phyloP scores from a whole-genome alignment of 805 yeast species.

The Hanseniaspora guilliermondii region DNA sequence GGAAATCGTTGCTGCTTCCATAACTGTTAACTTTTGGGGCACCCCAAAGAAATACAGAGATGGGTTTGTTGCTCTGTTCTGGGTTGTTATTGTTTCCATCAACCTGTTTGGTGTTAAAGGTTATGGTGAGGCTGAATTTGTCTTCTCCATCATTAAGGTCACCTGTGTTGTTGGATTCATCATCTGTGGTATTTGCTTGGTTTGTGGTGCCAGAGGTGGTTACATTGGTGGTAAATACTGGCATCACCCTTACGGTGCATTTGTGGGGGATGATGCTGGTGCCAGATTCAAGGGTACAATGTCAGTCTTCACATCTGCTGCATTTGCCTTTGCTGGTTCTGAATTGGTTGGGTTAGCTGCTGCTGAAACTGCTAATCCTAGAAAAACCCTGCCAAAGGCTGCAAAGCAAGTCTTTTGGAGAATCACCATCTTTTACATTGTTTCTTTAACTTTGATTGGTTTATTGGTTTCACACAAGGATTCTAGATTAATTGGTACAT shows the following conservation, averaged over 20 bases:
- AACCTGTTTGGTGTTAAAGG: slow-evolving; percentile 44
- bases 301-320: slow-evolving; percentile 43
- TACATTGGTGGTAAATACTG: slow-evolving; percentile 42
- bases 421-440: slow-evolving; percentile 37
- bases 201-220: slow-evolving; percentile 37
- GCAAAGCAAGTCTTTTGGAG: slow-evolving; percentile 48
- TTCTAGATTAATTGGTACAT: slow-evolving; percentile 34
- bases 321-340: slow-evolving; percentile 43
- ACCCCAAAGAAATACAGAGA: slow-evolving; percentile 35
- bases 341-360: slow-evolving; percentile 42
- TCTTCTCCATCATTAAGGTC: slow-evolving; percentile 39
- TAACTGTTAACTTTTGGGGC: slow-evolving; percentile 43
- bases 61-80: slow-evolving; percentile 39
- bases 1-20: slow-evolving; percentile 43
- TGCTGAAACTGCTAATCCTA: slow-evolving; percentile 38
- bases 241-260: slow-evolving; percentile 44
- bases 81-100: slow-evolving; percentile 35
- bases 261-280: slow-evolving; percentile 33
- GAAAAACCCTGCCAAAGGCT: slow-evolving; percentile 39
- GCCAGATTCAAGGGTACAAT: slow-evolving; percentile 40
- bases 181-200: slow-evolving; percentile 39
- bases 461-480: slow-evolving; percentile 37
- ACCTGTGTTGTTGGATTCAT: slow-evolving; percentile 41
- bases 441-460: slow-evolving; percentile 35
- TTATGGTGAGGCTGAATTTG: slow-evolving; percentile 44